Evolutionary conservation across 2,329 filamentous ascomycete genomes (phyloP).

Genomic region (Fusarium sp.): DNA sequence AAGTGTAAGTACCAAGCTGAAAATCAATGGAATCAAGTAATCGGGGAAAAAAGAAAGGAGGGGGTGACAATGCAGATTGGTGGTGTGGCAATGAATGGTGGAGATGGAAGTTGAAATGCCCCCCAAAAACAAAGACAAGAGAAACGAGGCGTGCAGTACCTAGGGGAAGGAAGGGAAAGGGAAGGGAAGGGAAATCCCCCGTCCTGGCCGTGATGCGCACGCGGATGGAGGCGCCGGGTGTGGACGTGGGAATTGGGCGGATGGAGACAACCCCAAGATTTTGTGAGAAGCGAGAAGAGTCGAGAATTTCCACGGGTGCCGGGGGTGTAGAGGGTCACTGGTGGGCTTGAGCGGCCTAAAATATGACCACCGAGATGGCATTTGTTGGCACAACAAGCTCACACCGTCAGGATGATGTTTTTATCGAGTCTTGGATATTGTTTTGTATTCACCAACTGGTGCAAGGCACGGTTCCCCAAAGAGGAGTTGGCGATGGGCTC

Average conservation of each 20-base stretch:
- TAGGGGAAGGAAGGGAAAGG: slow-evolving; percentile 9
- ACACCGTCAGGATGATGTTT: slow-evolving; percentile 11
- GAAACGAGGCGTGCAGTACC: slow-evolving; percentile 13
- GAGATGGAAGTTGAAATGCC: slow-evolving; percentile 18
- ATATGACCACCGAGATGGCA: slow-evolving; percentile 27
- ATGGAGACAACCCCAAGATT: slow-evolving; percentile 19
- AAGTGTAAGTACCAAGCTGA: slow-evolving; percentile 11
- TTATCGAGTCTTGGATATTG: neutral
- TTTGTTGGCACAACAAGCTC: slow-evolving; percentile 17
- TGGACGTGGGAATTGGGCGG: slow-evolving; percentile 4
- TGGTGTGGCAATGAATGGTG: slow-evolving; percentile 17
- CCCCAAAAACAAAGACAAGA: slow-evolving; percentile 7
- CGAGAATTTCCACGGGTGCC: slow-evolving; percentile 27
- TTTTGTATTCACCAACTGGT: slow-evolving; percentile 26
- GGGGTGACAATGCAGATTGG: slow-evolving; percentile 9
- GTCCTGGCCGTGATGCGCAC: slow-evolving; percentile 27
- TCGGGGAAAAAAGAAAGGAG: slow-evolving; percentile 3
- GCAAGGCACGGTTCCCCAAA: slow-evolving; percentile 37
- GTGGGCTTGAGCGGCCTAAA: slow-evolving; percentile 24
- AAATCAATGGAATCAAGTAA: slow-evolving; percentile 4
- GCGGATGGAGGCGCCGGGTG: slow-evolving; percentile 14
- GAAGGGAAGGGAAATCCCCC: neutral
- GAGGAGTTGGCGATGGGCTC: slow-evolving; percentile 40
- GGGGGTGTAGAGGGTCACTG: neutral
- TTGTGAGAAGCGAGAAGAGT: slow-evolving; percentile 19